Conservation (phyloP, 805 yeast genomes). For the Candida sonorensis region DNA sequence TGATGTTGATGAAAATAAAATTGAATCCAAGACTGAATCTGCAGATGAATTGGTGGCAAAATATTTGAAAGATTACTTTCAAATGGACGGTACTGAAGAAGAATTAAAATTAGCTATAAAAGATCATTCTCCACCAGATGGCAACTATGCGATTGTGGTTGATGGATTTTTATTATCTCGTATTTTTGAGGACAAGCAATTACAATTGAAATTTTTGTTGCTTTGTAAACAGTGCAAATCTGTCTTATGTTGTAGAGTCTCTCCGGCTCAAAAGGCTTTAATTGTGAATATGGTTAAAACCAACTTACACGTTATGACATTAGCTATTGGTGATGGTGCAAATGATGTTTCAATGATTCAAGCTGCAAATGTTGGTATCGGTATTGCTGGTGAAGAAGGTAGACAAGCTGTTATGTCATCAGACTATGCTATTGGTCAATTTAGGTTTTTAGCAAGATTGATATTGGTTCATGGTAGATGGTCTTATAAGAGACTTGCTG, state of each 20-base stretch:
- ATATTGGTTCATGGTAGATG: conserved; percentile 78
- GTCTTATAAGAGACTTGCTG: conserved; percentile 69
- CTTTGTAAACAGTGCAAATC: conserved; percentile 71
- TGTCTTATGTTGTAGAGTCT: conserved; percentile 78
- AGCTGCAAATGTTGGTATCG: conserved; percentile 79
- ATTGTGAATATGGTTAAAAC: conserved; percentile 63
- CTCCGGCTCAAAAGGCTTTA: conserved; percentile 77
- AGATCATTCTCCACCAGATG: conserved; percentile 61
- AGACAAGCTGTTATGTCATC: conserved; percentile 84
- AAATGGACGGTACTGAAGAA: conserved; percentile 33
- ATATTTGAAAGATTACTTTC: conserved; percentile 43
- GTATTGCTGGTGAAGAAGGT: conserved; percentile 85
- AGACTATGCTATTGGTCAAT: conserved; percentile 79
- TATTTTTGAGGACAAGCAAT: conserved; percentile 32
- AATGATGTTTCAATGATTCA: conserved; percentile 87
- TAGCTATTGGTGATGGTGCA: conserved; percentile 83
- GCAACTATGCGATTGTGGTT: conserved; percentile 52
- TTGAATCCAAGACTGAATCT: conserved; percentile 14
- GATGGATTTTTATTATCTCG: conserved; percentile 61
- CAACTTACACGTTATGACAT: conserved; percentile 62
- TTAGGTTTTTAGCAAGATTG: conserved; percentile 57
- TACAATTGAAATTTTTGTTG: conserved; percentile 52
- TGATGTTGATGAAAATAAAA: too few species aligned
- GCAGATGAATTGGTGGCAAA: conserved; percentile 31
- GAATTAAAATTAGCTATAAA: conserved; percentile 43